These are phyloP conservation scores for Pezicula neosporulosa DNA, from an alignment of 2,329 filamentous ascomycete species.

Conservation along the genomic window DNA sequence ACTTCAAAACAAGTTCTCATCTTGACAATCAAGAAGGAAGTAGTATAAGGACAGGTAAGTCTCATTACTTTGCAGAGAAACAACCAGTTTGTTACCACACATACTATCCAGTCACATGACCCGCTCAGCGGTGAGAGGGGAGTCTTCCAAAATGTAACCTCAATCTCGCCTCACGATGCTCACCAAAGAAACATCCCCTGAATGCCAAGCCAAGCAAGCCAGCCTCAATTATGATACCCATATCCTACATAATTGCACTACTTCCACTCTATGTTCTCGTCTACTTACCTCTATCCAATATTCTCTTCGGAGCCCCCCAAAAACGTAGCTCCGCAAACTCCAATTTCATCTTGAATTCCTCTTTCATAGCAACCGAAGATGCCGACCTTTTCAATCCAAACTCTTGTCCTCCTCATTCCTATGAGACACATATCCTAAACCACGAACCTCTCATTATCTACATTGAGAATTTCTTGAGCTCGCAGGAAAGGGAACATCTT, in stretches of 20 bases:
- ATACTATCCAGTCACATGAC: too few species aligned
- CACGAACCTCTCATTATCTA: slow-evolving; percentile 54
- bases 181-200: too few species aligned
- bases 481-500: slow-evolving; percentile 44
- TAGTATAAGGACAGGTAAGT: too few species aligned
- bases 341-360: slow-evolving; percentile 19
- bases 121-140: too few species aligned
- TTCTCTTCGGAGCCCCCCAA: slow-evolving; percentile 13
- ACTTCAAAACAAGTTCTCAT: too few species aligned
- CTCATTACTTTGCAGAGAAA: too few species aligned
- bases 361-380: slow-evolving; percentile 26
- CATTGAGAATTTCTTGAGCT: slow-evolving; percentile 50
- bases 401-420: slow-evolving; percentile 21
- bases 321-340: slow-evolving; percentile 1
- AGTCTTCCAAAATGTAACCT: too few species aligned
- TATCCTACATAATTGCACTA: slow-evolving; percentile 23
- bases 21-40: too few species aligned
- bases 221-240: slow-evolving; percentile 14
- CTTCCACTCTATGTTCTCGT: slow-evolving; percentile 26
- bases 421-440: slow-evolving; percentile 44
- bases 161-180: too few species aligned
- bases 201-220: not conserved
- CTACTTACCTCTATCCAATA: slow-evolving; percentile 21
- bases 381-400: slow-evolving; percentile 6
- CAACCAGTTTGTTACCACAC: too few species aligned